phyloP scores from a whole-genome alignment of 1,284 basidiomycete species.

The Rhodotorula sp. region DNA sequence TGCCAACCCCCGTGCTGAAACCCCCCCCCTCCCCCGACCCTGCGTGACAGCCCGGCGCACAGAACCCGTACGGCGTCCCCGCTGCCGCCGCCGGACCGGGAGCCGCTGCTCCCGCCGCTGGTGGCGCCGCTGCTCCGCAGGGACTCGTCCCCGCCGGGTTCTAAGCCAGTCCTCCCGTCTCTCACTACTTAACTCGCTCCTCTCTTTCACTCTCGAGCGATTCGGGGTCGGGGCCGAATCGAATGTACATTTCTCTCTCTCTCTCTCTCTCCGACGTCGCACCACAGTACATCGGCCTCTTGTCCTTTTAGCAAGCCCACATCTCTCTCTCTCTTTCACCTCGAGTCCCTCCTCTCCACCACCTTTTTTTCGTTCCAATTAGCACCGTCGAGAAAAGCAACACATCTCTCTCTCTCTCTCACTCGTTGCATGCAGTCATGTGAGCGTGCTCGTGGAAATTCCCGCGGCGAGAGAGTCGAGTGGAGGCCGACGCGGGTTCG shows the following conservation, averaged over 20 bases:
- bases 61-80: conserved; percentile 29
- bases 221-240: neutral
- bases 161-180: conserved; percentile 31
- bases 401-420: too few species aligned
- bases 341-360: neutral
- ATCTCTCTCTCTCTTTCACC: neutral
- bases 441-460: too few species aligned
- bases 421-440: too few species aligned
- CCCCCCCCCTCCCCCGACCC: neutral
- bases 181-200: too few species aligned
- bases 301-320: too few species aligned
- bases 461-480: too few species aligned
- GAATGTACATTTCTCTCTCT: neutral
- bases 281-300: too few species aligned
- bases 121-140: neutral
- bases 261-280: neutral
- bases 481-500: too few species aligned
- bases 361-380: too few species aligned
- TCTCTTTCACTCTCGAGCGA: neutral
- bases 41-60: conserved; percentile 22
- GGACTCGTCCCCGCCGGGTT: conserved; percentile 50
- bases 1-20: too few species aligned
- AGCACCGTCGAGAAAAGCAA: too few species aligned
- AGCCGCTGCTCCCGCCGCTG: conserved; percentile 1
- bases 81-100: conserved; percentile 27